Conservation (phyloP, 2,329 filamentous ascomycete genomes). For the Nigrospora oryzae region DNA sequence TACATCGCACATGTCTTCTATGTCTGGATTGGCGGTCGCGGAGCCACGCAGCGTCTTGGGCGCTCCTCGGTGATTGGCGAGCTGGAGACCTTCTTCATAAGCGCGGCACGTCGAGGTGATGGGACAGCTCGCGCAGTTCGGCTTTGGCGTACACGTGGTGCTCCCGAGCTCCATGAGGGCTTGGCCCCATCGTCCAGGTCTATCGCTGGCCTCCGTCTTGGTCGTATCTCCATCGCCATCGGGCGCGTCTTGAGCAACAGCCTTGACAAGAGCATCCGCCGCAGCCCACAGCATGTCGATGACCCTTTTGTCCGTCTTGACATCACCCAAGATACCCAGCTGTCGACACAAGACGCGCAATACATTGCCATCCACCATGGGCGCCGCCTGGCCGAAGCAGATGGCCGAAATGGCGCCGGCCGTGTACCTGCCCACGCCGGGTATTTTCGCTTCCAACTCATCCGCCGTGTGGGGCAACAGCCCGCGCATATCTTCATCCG, state of each 20-base stretch:
- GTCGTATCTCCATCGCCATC: conserved; percentile 6
- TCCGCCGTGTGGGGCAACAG: conserved; percentile 38
- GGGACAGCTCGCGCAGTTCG: conserved; percentile 44
- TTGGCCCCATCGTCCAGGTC: conserved; percentile 55
- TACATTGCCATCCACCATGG: conserved; percentile 59
- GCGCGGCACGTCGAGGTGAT: conserved; percentile 41
- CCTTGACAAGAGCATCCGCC: conserved; percentile 45
- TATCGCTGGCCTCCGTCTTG: conserved; percentile 27
- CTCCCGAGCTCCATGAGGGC: conserved; percentile 59
- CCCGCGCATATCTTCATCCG: conserved; percentile 30
- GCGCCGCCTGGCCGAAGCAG: conserved; percentile 48
- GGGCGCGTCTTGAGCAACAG: conserved; percentile 31
- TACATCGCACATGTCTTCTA: conserved; percentile 41
- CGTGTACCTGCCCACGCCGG: conserved; percentile 54
- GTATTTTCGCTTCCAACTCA: conserved; percentile 40
- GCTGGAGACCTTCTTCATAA: conserved; percentile 34
- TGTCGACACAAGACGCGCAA: conserved; percentile 52
- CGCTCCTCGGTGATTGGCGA: conserved; percentile 10
- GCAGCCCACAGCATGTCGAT: conserved; percentile 50
- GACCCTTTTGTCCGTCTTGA: conserved; percentile 44
- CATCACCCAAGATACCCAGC: conserved; percentile 46
- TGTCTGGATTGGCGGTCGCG: conserved; percentile 21
- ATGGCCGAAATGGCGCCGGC: conserved; percentile 55
- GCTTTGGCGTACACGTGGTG: conserved; percentile 52
- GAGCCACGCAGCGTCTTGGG: too few species aligned